Evolutionary conservation across 345 rosid species (phyloP).

Genomic region (Erysimum cheiranthoides): DNA sequence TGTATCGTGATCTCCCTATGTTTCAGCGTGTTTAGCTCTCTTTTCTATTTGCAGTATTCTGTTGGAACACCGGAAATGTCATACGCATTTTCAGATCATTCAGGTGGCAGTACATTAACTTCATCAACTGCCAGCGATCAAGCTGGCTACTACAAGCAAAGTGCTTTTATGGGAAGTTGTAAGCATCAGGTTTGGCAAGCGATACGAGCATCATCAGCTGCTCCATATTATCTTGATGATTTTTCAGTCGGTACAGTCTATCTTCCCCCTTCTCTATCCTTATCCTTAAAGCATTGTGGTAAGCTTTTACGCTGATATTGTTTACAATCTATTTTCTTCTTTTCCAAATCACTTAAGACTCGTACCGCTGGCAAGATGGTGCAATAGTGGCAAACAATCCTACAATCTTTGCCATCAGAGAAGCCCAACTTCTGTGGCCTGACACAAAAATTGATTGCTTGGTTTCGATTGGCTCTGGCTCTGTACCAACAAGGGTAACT

Average conservation of each 20-base stretch:
- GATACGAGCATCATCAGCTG: constrained; percentile 99
- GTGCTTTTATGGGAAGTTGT: constrained; percentile 97
- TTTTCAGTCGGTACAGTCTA: constrained; percentile 77
- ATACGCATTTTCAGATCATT: constrained; percentile 71
- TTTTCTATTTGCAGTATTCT: constrained; percentile 68
- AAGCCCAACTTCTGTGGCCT: constrained; percentile 99
- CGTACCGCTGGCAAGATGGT: constrained; percentile 99
- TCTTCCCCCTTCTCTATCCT: constrained; percentile 18
- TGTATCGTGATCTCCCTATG: constrained; percentile 1
- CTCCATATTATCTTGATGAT: constrained; percentile 99
- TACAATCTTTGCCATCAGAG: constrained; percentile 88
- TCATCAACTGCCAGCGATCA: constrained; percentile 77
- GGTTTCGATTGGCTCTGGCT: constrained; percentile 96
- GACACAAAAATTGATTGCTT: constrained; percentile 93
- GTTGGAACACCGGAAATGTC: constrained; percentile 93
- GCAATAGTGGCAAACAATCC: constrained; percentile 99
- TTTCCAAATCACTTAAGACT: constrained; percentile 52
- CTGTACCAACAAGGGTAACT: constrained; percentile 94
- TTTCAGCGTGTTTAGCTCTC: neutral
- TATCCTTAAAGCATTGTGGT: constrained; percentile 5
- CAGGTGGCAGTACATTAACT: constrained; percentile 65
- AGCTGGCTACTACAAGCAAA: constrained; percentile 79
- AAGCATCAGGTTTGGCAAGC: constrained; percentile 97
- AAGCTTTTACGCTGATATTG: constrained; percentile 8
- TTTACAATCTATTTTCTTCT: constrained; percentile 25